These are phyloP conservation scores for Suillus luteus DNA, from an alignment of 768 basidiomycete species.

Conservation along the genomic window DNA sequence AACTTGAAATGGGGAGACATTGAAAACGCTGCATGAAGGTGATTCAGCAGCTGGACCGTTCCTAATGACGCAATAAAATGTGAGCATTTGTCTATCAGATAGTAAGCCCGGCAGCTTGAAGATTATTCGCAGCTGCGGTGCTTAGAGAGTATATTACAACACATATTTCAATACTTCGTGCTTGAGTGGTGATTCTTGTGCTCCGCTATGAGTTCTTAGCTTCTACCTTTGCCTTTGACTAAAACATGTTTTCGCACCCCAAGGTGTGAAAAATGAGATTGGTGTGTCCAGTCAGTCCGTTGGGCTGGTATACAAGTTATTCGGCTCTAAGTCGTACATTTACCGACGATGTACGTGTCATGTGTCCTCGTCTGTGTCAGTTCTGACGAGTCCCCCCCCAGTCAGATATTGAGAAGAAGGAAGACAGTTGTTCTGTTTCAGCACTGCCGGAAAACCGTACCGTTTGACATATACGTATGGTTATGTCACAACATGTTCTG, in stretches of 20 bases:
- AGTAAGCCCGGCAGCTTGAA: not conserved
- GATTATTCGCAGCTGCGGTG: not conserved
- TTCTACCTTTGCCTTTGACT: not conserved
- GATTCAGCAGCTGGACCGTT: not conserved
- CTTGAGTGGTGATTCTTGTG: not conserved
- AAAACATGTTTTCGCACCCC: not conserved
- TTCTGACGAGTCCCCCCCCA: not conserved
- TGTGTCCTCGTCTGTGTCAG: not conserved
- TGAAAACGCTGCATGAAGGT: not conserved
- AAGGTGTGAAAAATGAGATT: not conserved
- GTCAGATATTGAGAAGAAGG: not conserved
- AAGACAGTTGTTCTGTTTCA: not conserved
- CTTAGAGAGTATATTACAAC: not conserved
- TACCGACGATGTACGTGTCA: not conserved
- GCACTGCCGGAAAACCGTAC: not conserved
- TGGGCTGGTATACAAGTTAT: not conserved
- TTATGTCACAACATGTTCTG: not conserved
- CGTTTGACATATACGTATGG: not conserved
- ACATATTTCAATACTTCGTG: not conserved
- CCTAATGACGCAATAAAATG: too few species aligned
- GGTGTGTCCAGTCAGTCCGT: too few species aligned
- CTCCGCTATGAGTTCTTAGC: not conserved
- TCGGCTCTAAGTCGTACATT: not conserved
- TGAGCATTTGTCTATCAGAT: not conserved
- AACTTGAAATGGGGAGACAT: slow-evolving; percentile 29